These are phyloP conservation scores for Neurospora sp. DNA, from an alignment of 495 filamentous ascomycete species.

Conservation along the genomic window DNA sequence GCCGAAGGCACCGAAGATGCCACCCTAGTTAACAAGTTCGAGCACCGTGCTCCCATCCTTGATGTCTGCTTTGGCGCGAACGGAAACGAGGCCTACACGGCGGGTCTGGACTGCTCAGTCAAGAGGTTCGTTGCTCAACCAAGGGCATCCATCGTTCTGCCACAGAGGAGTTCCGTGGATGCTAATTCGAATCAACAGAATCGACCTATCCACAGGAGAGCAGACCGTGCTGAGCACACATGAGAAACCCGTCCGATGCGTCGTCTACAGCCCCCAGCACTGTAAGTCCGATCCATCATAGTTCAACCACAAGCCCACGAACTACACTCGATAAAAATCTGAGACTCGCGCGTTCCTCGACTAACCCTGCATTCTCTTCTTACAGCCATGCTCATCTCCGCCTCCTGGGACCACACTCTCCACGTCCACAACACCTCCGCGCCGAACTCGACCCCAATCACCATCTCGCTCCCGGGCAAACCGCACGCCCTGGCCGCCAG, in stretches of 20 bases:
- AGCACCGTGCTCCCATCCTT: constrained; percentile 77
- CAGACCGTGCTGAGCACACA: constrained; percentile 73
- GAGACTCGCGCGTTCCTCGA: not conserved
- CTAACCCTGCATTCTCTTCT: not conserved
- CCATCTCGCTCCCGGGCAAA: constrained; percentile 65
- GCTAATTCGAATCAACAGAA: constrained; percentile 31
- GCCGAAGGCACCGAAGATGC: constrained; percentile 45
- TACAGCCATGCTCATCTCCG: constrained; percentile 62
- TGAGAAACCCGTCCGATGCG: constrained; percentile 62
- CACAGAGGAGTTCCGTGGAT: not conserved
- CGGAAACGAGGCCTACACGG: constrained; percentile 72
- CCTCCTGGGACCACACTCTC: constrained; percentile 86
- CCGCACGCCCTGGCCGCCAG: constrained; percentile 78
- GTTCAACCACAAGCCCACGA: not conserved
- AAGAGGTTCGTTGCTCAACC: constrained; percentile 41
- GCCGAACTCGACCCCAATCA: constrained; percentile 36
- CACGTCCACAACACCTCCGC: constrained; percentile 60
- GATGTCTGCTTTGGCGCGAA: constrained; percentile 84
- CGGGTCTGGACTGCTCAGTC: constrained; percentile 77
- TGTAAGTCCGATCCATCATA: constrained; percentile 31
- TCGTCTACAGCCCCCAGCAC: constrained; percentile 70
- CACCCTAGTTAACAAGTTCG: constrained; percentile 56
- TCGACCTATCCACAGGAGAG: constrained; percentile 60
- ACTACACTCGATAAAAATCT: not conserved
- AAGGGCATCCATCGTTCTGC: not conserved